Evolutionary conservation across 768 basidiomycete species (phyloP), one percentile per base, ranked within the genome.

Genomic region (Russula foetens): DNA sequence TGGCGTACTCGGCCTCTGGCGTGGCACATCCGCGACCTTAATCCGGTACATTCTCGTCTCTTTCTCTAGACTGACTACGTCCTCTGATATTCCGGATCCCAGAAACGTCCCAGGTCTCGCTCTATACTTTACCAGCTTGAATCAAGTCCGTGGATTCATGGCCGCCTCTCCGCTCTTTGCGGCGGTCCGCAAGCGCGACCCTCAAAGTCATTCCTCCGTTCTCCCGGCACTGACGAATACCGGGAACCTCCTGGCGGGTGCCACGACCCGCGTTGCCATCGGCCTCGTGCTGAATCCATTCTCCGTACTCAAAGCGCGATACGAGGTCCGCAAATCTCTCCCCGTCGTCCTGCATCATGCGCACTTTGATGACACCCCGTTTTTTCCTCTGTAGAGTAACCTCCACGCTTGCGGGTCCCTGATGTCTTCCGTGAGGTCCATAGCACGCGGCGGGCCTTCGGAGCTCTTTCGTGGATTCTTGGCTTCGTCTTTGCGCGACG

Each of bases 61-160:
- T 17, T 15, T 17, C 9, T 7, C 11, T 31, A 7, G 43, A 56
- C 7, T n/a, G 19, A 15, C 8, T 11, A 4, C 11, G 29, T 23
- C 4, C 26, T 2, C 14, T n/a, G 7, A 33, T 31, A 23, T 14
- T 1, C 5, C 23, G 19, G 31, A 3, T 31, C n/a, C 39, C 63
- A 94, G 94, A 58, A 97, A 96, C 69, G 84, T 97, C 4, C 95
- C 95, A 1, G 95, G 95, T 4, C 89, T 97, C 21, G 92, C 94
- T 3, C 71, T 94, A 51, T 98, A 98, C 75, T 89, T 97, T 77
- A 92, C 94, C 4, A 77, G 84, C 45, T 76, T 98, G 50, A 92
- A 87, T 19, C 85, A 92, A 64, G 76, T 95, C 43, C 86, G 95
- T n/a, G 77, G 82, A 7, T 63, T 83, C 41, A 83, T 98, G 79